Conservation (phyloP, 2,329 filamentous ascomycete species). For the Thielaviopsis punctulata region DNA sequence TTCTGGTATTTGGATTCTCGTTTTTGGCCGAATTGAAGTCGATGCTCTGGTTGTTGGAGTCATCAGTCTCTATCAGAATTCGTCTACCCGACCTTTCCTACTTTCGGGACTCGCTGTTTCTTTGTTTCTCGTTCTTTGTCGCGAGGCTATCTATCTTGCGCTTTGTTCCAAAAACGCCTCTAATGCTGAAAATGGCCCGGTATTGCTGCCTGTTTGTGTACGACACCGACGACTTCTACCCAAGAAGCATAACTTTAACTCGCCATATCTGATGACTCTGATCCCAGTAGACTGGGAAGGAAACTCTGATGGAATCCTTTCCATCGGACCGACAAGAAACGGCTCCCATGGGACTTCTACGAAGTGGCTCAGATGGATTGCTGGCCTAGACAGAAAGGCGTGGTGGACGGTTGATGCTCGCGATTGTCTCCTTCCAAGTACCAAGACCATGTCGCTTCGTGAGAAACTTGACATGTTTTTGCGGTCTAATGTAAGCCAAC, state of each 20-base stretch:
- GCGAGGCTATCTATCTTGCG: constrained; percentile 4
- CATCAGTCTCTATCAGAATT: neutral
- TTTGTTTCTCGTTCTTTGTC: neutral
- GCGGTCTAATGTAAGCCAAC: constrained; percentile 30
- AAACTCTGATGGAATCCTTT: constrained; percentile 36
- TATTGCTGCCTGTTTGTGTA: neutral
- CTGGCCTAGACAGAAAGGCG: constrained; percentile 9
- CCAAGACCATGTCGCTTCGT: constrained; percentile 34
- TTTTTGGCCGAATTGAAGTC: neutral
- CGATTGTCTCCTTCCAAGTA: constrained; percentile 43
- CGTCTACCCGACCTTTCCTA: neutral
- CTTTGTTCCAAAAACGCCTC: neutral
- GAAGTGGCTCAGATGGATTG: neutral
- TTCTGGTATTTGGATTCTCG: neutral
- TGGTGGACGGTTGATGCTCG: constrained; percentile 45
- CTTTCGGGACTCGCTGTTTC: neutral
- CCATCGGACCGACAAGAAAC: constrained; percentile 20
- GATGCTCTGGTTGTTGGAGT: neutral
- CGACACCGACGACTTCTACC: constrained; percentile 48
- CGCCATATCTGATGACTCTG: constrained; percentile 53
- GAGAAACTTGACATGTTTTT: constrained; percentile 47
- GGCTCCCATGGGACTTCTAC: neutral
- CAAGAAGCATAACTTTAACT: constrained; percentile 48
- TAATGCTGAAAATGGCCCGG: neutral
- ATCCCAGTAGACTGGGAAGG: constrained; percentile 48